A percentile compares a stretch with the other conserved stretches of the same genome.
Evolutionary conservation across 2,329 filamentous ascomycete genomes (phyloP).

Genomic region (Pseudonectria buxi): DNA sequence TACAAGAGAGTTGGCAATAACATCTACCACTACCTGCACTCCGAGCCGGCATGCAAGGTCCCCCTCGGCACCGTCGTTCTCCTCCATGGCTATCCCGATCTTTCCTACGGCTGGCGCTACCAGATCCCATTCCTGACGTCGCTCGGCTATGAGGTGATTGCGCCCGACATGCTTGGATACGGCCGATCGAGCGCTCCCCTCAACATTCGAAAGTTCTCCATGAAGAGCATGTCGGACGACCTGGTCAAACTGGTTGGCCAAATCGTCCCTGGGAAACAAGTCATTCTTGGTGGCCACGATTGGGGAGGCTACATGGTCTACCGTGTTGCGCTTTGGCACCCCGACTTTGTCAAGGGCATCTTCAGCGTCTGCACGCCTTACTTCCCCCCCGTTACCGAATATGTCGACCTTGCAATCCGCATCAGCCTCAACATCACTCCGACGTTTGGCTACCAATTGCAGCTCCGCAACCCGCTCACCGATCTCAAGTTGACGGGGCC

Average conservation of each 20-base stretch:
- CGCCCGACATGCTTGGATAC: slow-evolving; percentile 76
- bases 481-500: slow-evolving; percentile 46
- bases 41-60: slow-evolving; percentile 31
- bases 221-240: slow-evolving; percentile 64
- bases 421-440: slow-evolving; percentile 45
- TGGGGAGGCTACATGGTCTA: slow-evolving; percentile 72
- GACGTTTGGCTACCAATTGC: slow-evolving; percentile 61
- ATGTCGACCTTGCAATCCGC: slow-evolving; percentile 47
- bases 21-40: slow-evolving; percentile 56
- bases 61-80: slow-evolving; percentile 35
- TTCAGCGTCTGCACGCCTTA: slow-evolving; percentile 72
- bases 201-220: slow-evolving; percentile 51
- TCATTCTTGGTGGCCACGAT: slow-evolving; percentile 77
- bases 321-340: slow-evolving; percentile 62
- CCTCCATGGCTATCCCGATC: slow-evolving; percentile 71
- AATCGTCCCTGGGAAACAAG: slow-evolving; percentile 31
- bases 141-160: slow-evolving; percentile 67
- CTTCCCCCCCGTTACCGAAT: slow-evolving; percentile 39
- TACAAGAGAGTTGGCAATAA: slow-evolving; percentile 1
- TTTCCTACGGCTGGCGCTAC: slow-evolving; percentile 73
- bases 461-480: slow-evolving; percentile 57
- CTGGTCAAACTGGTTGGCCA: slow-evolving; percentile 60
- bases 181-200: slow-evolving; percentile 62
- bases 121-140: slow-evolving; percentile 67
- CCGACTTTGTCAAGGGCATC: slow-evolving; percentile 58